These are phyloP conservation scores for Neospermospora avenae DNA, from an alignment of 2,329 filamentous ascomycete species.

Conservation along the genomic window DNA sequence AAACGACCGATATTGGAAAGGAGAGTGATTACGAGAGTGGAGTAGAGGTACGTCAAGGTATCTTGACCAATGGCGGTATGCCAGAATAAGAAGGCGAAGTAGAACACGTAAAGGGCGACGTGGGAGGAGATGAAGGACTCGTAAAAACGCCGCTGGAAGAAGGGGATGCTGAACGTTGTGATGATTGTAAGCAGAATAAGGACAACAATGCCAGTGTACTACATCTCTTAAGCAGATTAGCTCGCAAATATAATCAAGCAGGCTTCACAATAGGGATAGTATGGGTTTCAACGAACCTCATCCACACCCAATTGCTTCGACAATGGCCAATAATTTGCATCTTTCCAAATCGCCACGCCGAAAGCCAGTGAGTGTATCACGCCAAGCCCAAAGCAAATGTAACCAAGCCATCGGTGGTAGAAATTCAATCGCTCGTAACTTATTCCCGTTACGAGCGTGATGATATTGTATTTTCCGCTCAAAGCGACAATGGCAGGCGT, in stretches of 20 bases:
- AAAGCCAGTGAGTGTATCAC: background rate
- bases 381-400: background rate
- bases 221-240: background rate
- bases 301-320: background rate
- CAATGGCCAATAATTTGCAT: background rate
- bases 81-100: background rate
- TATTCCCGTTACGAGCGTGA: background rate
- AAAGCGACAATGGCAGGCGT: background rate
- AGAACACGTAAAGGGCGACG: background rate
- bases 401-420: background rate
- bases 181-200: background rate
- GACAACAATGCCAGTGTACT: background rate
- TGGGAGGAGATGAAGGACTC: background rate
- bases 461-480: background rate
- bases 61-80: background rate
- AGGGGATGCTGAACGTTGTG: background rate
- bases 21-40: background rate
- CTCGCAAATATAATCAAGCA: too few relatives aligned
- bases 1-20: background rate
- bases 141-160: background rate
- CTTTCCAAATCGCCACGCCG: background rate
- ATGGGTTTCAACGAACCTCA: background rate
- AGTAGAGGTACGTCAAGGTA: background rate
- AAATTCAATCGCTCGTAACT: background rate
- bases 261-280: too few relatives aligned